Conservation (phyloP, 441 rosid species). For the Pelargonium myrrhifolium region DNA sequence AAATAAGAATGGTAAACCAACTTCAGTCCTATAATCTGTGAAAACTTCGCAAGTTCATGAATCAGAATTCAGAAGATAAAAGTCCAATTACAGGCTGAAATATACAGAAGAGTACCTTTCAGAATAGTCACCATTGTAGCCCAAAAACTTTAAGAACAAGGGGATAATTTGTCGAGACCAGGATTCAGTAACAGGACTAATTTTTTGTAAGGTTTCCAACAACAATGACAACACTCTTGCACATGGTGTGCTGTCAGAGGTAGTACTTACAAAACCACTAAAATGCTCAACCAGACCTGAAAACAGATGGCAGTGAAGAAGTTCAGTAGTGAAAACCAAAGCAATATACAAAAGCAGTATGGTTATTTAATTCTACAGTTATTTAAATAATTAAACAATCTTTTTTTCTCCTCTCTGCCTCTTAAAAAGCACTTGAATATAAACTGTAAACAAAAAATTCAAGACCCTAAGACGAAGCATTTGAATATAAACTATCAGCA, state of each 20-base stretch:
- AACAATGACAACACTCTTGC: slow-evolving; percentile 48
- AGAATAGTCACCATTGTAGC: slow-evolving; percentile 46
- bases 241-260: slow-evolving; percentile 45
- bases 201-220: slow-evolving; percentile 70
- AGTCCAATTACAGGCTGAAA: slow-evolving; percentile 4
- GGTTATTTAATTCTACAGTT: neutral
- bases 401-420: neutral
- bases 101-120: slow-evolving; percentile 42
- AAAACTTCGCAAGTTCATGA: neutral
- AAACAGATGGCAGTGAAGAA: slow-evolving; percentile 21
- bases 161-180: slow-evolving; percentile 65
- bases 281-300: slow-evolving; percentile 62
- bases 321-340: neutral
- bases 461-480: neutral
- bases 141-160: slow-evolving; percentile 70
- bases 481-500: neutral
- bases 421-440: neutral
- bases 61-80: slow-evolving; percentile 8
- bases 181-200: slow-evolving; percentile 57
- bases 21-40: neutral
- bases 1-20: slow-evolving; percentile 14
- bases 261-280: slow-evolving; percentile 40
- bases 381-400: neutral
- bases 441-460: neutral
- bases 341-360: neutral